Percentiles rank a stretch among this genome's conserved stretches.
phyloP scores from a whole-genome alignment of 257 asterid genomes.

The Solanum phureja region DNA sequence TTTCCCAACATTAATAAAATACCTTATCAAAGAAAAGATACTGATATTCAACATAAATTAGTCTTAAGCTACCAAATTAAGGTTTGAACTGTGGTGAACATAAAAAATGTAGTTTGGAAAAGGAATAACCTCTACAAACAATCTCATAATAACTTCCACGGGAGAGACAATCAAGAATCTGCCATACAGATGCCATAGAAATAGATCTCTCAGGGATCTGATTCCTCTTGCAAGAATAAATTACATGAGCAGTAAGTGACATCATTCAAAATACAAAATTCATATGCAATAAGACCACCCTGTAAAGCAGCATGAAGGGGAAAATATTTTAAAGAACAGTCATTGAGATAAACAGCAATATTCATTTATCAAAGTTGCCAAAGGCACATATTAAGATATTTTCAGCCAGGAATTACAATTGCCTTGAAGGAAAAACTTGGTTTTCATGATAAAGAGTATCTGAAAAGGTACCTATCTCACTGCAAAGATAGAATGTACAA shows the following conservation, averaged over 20 bases:
- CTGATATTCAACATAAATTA: no score
- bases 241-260: not conserved
- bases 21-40: no score
- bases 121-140: not conserved
- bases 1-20: no score
- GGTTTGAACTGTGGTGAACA: not conserved
- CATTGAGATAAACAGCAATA: not conserved
- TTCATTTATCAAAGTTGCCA: conserved; percentile 4
- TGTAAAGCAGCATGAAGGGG: not conserved
- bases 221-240: not conserved
- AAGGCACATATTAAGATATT: conserved; percentile 6
- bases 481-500: conserved; percentile 37
- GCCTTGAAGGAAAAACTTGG: conserved; percentile 9
- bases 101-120: not conserved
- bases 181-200: not conserved
- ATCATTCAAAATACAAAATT: not conserved
- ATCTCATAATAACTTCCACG: not conserved
- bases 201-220: not conserved
- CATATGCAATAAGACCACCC: not conserved
- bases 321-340: not conserved
- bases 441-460: conserved; percentile 26
- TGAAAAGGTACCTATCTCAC: conserved; percentile 20
- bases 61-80: no score
- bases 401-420: conserved; percentile 16
- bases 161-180: not conserved